These are phyloP conservation scores for Vanilla planifolia DNA, from an alignment of 106 monocot genomes.

Conservation along the genomic window DNA sequence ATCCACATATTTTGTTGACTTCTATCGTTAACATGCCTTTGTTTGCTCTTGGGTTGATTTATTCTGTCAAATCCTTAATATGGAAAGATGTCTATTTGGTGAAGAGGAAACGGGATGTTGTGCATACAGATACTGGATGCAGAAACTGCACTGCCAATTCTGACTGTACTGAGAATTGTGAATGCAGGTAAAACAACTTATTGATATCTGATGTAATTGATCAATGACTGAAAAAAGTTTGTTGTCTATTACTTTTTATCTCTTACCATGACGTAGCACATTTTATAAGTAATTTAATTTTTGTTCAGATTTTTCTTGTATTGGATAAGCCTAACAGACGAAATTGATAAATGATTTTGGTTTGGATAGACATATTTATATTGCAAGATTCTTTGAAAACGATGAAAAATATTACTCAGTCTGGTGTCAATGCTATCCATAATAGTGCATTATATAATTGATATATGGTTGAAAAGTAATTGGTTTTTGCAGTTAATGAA, in stretches of 20 bases:
- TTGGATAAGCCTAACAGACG: constrained; percentile 1
- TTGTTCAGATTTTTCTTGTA: neutral
- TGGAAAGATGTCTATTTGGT: constrained; percentile 58
- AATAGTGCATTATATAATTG: too few relatives aligned
- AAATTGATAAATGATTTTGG: neutral
- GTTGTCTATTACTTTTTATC: too few relatives aligned
- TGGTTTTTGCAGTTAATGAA: too few relatives aligned
- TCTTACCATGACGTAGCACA: too few relatives aligned
- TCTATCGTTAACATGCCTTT: constrained; percentile 12
- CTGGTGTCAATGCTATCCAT: neutral
- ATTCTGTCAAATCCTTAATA: constrained; percentile 13
- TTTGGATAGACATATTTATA: neutral
- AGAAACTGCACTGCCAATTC: constrained; percentile 51
- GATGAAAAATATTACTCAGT: too few relatives aligned
- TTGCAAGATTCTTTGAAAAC: neutral
- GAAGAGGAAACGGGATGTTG: constrained; percentile 68
- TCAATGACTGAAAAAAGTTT: too few relatives aligned
- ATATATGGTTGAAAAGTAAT: too few relatives aligned
- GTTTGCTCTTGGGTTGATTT: neutral
- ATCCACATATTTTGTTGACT: neutral
- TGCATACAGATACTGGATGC: constrained; percentile 59
- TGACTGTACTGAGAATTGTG: constrained; percentile 69
- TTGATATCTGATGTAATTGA: too few relatives aligned
- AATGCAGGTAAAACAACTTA: constrained; percentile 67
- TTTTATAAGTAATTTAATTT: too few relatives aligned